Conservation (phyloP, 2,329 filamentous ascomycete species). For the Sporothrix pallida region DNA sequence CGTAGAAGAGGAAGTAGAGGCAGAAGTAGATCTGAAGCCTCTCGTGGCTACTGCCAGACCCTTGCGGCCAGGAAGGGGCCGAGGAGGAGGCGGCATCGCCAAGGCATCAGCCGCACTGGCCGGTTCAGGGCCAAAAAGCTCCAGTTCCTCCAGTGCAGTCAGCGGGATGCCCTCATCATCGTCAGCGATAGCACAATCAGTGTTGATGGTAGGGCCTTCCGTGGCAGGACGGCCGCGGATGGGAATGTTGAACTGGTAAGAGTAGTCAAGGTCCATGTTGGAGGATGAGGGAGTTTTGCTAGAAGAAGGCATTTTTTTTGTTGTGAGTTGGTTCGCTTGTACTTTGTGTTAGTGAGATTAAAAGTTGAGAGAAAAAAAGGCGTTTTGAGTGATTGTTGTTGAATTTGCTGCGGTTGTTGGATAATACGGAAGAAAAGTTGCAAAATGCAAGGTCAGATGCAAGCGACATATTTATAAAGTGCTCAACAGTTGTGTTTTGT, state of each 20-base stretch:
- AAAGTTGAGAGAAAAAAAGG: background rate
- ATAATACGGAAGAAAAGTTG: background rate
- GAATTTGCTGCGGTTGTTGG: background rate
- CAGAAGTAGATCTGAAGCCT: too few species aligned
- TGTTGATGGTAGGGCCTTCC: background rate
- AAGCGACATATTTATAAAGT: background rate
- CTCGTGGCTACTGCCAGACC: too few species aligned
- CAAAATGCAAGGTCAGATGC: background rate
- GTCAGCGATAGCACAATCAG: background rate
- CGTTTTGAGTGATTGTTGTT: background rate
- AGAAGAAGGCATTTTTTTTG: background rate
- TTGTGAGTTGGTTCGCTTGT: background rate
- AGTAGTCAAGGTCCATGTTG: background rate
- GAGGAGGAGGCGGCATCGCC: background rate
- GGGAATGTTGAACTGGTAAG: background rate
- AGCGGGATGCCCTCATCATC: background rate
- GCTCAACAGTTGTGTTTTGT: background rate
- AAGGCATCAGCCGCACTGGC: background rate
- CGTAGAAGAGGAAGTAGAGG: too few species aligned
- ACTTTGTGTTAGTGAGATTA: background rate
- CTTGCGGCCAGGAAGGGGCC: background rate
- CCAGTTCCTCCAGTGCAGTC: background rate
- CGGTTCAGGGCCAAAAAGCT: background rate
- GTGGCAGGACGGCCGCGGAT: background rate
- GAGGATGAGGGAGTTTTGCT: background rate